These are phyloP conservation scores for Solanum neorickii DNA, from an alignment of 257 asterid species.

Conservation along the genomic window DNA sequence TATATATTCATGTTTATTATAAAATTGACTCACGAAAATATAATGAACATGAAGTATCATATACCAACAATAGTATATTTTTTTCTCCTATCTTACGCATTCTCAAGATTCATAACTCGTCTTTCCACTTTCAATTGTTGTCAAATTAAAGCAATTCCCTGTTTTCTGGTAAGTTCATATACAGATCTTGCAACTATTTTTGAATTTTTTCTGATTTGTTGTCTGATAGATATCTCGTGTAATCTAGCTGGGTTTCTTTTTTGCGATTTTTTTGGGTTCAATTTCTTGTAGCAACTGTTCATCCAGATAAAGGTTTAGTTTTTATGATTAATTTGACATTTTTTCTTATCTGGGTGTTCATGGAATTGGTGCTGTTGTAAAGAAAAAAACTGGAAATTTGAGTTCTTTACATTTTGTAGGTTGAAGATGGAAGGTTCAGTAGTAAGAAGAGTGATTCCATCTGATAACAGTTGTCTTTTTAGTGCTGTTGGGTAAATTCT, in stretches of 20 bases:
- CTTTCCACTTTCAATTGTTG: background rate
- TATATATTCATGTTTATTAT: no score
- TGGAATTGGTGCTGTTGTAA: background rate
- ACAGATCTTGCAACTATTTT: background rate
- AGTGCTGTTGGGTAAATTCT: constrained; percentile 85
- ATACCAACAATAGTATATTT: background rate
- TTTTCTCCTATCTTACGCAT: background rate
- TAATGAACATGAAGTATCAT: background rate
- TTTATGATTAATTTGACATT: background rate
- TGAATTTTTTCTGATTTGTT: background rate
- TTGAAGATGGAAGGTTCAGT: constrained; percentile 61
- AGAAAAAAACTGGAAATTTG: background rate
- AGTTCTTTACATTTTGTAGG: background rate
- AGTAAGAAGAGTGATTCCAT: constrained; percentile 79
- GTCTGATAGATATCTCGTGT: background rate
- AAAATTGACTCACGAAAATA: no score
- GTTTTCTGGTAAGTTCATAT: background rate
- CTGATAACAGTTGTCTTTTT: constrained; percentile 95
- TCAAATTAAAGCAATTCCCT: background rate
- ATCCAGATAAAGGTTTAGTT: background rate
- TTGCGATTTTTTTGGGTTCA: background rate
- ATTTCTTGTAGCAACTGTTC: background rate
- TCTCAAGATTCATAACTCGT: background rate
- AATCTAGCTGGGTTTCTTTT: background rate
- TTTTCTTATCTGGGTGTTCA: background rate